A percentile compares a stretch with the other conserved stretches of the same genome.
phyloP scores from a whole-genome alignment of 495 filamentous ascomycete genomes.

The Thermothielavioides terrestris region DNA sequence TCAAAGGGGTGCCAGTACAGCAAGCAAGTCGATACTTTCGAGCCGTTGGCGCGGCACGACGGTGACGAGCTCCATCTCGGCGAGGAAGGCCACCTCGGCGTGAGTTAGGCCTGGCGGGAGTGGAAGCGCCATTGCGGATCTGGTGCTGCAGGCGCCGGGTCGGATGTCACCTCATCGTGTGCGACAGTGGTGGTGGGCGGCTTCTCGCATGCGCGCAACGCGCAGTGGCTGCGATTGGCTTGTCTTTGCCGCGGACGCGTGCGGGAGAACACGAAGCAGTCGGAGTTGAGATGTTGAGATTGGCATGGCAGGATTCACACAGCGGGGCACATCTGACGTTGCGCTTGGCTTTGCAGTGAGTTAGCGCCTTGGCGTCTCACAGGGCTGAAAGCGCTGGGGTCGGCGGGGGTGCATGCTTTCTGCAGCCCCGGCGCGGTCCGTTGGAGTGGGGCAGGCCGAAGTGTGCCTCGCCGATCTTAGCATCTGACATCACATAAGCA shows the following conservation, averaged over 20 bases:
- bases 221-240: no score
- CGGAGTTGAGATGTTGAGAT: no score
- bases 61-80: slow-evolving; percentile 93
- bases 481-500: neutral
- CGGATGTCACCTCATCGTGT: slow-evolving; percentile 9
- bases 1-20: slow-evolving; percentile 56
- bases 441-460: neutral
- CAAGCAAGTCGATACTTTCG: slow-evolving; percentile 73
- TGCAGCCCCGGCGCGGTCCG: neutral
- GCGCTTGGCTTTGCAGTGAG: neutral
- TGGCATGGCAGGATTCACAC: no score
- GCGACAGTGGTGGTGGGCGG: neutral
- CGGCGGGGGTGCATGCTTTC: neutral
- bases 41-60: slow-evolving; percentile 86
- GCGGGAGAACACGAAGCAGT: no score
- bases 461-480: neutral
- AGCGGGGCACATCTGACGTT: no score
- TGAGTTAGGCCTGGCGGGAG: slow-evolving; percentile 77
- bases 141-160: neutral
- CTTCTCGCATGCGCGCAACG: neutral
- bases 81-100: slow-evolving; percentile 86
- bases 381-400: neutral
- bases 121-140: slow-evolving; percentile 66
- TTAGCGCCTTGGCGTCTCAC: slow-evolving; percentile 1
- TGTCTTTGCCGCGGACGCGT: no score